Base-by-base conservation (phyloP, 106 monocot genomes). In the Allium fistulosum region DNA sequence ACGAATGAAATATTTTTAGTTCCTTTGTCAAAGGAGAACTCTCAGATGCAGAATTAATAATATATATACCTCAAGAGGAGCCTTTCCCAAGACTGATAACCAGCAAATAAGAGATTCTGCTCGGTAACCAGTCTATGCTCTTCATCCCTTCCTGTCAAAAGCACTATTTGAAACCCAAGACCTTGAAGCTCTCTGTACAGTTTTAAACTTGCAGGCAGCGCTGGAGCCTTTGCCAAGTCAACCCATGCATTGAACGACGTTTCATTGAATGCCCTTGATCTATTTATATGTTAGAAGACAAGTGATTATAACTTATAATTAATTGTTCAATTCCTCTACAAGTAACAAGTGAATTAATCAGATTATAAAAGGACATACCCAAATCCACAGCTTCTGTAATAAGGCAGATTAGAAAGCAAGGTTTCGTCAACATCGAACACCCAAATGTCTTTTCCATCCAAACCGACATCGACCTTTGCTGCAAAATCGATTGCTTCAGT, bases 171-270 rank as follows among this genome's bases (percentile, higher is more conserved):
- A 74, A 77, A 80, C 11, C 83, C 84, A 22, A 80, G 74, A 26
- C 51, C 73, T 57, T 66, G 69, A 26, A 84, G 76, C 27, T 73
- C 73, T 7, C 74, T 61, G 45, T 70, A 84, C 71, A 84, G 57
- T 48, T 51, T 84, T 57, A 84, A 28, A 57, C 80, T 77, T 10
- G 84, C 68, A 48, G 76, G 65, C 50, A 84, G 67, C 66, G 77
- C 77, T 45, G 77, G 80, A 8, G 84, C 84, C 62, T 63, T 71
- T 3, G 80, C 76, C 14, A 28, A n/a, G 67, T 66, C 11, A 58
- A 80, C 84, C 80, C 84, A 84, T 51, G 75, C 71, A 67, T 84
- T 48, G 50, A 74, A 84, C 49, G 80, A 66, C 55, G 80, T 62
- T 46, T 62, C 62, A 26, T 62, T 62, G 62, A 62, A 62, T 12